Percentiles rank a stretch among this genome's conserved stretches.
Evolutionary conservation across 768 basidiomycete species (phyloP).

Genomic region (Gloeophyllum trabeum): DNA sequence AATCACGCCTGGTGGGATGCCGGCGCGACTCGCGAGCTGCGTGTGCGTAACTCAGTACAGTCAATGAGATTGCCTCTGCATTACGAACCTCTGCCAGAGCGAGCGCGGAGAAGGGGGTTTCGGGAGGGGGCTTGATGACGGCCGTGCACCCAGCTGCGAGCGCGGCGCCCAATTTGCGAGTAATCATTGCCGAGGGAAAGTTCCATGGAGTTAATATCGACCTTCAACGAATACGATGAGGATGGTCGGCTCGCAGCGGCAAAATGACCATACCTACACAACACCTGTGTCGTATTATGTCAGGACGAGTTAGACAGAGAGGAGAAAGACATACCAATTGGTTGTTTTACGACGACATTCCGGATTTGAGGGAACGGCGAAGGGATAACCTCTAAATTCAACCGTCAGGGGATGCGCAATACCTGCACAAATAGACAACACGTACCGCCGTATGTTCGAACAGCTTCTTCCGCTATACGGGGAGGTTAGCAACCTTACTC

Average conservation of each 20-base stretch:
- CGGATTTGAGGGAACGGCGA: slow-evolving; percentile 57
- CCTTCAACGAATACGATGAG: slow-evolving; percentile 21
- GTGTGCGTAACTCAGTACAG: background rate
- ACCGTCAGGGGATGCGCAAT: too few species aligned
- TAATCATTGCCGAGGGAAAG: slow-evolving; percentile 93
- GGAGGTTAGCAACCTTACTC: slow-evolving; percentile 2
- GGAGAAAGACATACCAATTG: slow-evolving; percentile 46
- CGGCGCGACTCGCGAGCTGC: slow-evolving; percentile 79
- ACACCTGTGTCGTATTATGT: slow-evolving; percentile 22
- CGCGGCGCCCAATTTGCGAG: slow-evolving; percentile 81
- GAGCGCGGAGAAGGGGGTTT: slow-evolving; percentile 88
- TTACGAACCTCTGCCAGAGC: slow-evolving; percentile 75
- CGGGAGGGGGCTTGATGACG: slow-evolving; percentile 90
- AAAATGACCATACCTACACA: slow-evolving; percentile 22
- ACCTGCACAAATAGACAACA: too few species aligned
- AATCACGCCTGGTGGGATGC: slow-evolving; percentile 89
- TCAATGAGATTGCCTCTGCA: background rate
- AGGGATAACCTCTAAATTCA: slow-evolving; percentile 77
- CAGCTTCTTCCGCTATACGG: slow-evolving; percentile 76
- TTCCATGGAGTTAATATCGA: slow-evolving; percentile 84
- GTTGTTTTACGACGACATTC: slow-evolving; percentile 90
- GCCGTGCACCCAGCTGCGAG: slow-evolving; percentile 94
- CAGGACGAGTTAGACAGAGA: background rate
- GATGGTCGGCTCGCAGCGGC: background rate
- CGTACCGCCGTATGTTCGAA: slow-evolving; percentile 82